Evolutionary conservation across 1,284 basidiomycete genomes (phyloP).

Genomic region (Retiboletus flavoniger): DNA sequence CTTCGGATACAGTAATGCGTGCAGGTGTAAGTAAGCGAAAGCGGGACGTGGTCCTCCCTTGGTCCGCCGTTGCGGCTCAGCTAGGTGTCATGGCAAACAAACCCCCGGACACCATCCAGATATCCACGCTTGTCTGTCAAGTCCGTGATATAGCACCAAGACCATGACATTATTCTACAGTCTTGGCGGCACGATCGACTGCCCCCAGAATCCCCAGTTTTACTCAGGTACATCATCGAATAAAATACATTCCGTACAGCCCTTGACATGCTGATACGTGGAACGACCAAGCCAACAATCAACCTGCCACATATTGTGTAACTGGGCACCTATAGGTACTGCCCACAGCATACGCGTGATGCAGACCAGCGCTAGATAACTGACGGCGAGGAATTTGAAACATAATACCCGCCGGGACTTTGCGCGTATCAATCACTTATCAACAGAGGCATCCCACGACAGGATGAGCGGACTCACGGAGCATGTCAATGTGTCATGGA

Average conservation of each 20-base stretch:
- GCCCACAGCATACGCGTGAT: neutral
- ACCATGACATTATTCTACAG: neutral
- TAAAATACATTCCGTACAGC: neutral
- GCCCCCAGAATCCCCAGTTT: neutral
- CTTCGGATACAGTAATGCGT: constrained; percentile 14
- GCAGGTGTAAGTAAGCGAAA: constrained; percentile 3
- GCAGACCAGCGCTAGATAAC: constrained; percentile 6
- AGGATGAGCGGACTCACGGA: constrained; percentile 12
- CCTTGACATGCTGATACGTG: constrained; percentile 5
- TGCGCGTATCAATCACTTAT: constrained; percentile 7
- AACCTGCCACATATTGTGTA: neutral
- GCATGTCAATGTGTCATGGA: constrained; percentile 5
- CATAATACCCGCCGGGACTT: constrained; percentile 2
- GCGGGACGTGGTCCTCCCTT: neutral
- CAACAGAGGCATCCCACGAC: neutral
- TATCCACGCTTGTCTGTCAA: neutral
- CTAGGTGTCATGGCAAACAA: constrained; percentile 10
- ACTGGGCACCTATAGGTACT: neutral
- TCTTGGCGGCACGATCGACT: neutral
- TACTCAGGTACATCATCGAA: constrained; percentile 1
- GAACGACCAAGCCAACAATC: constrained; percentile 7
- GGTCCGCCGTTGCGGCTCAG: constrained; percentile 1
- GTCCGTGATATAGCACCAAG: neutral
- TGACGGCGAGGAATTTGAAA: neutral
- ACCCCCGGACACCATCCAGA: constrained; percentile 24